Evolutionary conservation across 164 flowering plant species (phyloP).

Genomic region (Stephania yunnanensis): DNA sequence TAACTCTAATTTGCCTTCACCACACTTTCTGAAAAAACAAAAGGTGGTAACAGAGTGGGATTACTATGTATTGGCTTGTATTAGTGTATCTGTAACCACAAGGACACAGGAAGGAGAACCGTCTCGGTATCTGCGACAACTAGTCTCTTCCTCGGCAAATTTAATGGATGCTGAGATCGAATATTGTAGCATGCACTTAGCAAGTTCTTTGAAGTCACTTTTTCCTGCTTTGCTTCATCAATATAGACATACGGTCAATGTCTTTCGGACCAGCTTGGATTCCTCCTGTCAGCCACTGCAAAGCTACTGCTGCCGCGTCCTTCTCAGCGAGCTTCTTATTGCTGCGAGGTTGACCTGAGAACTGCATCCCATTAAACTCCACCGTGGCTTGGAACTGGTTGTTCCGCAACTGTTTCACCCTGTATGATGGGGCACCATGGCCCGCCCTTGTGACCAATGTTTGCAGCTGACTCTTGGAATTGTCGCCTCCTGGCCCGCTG

Average conservation of each 20-base stretch:
- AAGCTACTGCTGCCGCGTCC: constrained; percentile 87
- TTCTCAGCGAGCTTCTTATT: constrained; percentile 89
- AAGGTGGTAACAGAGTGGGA: not conserved
- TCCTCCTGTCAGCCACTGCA: constrained; percentile 58
- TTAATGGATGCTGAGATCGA: not conserved
- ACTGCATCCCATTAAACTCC: constrained; percentile 68
- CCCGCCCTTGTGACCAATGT: constrained; percentile 77
- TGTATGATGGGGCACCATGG: constrained; percentile 56
- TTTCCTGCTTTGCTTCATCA: constrained; percentile 72
- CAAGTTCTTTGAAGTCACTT: constrained; percentile 23
- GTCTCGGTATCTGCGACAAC: not conserved
- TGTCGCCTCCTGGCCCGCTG: constrained; percentile 79
- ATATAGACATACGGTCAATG: constrained; percentile 54
- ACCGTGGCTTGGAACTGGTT: constrained; percentile 57
- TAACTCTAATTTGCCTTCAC: not conserved
- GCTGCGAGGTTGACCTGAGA: constrained; percentile 68
- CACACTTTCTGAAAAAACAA: not conserved
- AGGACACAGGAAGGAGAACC: not conserved
- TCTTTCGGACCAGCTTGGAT: constrained; percentile 32
- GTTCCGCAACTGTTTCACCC: constrained; percentile 52
- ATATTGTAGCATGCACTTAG: not conserved
- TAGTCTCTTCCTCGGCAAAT: not conserved
- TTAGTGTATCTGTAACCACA: not conserved
- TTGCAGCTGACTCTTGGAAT: constrained; percentile 85
- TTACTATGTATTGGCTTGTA: not conserved